These are phyloP conservation scores for Medakamo hakoo DNA, from an alignment of 139 green algal genomes.

Conservation along the genomic window DNA sequence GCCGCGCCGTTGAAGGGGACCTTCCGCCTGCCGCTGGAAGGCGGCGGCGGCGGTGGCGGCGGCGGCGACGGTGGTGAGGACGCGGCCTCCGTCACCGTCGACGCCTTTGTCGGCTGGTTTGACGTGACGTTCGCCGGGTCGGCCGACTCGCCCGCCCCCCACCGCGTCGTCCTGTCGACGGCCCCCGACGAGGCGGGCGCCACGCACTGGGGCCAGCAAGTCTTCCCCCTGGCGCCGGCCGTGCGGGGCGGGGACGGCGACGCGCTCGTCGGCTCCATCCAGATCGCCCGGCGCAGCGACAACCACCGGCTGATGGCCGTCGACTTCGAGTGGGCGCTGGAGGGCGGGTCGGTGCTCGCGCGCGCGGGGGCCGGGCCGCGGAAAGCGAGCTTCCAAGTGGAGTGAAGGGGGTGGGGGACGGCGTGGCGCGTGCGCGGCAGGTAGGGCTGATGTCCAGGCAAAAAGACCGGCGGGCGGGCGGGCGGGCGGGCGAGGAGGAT, in stretches of 20 bases:
- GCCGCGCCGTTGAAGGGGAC: conserved; percentile 37
- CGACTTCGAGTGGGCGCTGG: conserved; percentile 14
- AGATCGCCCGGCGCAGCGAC: conserved; percentile 41
- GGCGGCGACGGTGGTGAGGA: no score
- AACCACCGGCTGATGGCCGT: conserved; percentile 79
- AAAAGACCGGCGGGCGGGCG: no score
- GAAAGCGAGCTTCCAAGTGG: conserved; percentile 11
- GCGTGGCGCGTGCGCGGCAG: no score
- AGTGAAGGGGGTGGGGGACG: conserved; percentile 2
- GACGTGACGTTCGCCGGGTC: conserved; percentile 67
- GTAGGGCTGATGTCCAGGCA: no score
- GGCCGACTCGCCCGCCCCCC: conserved; percentile 40
- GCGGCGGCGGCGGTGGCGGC: no score
- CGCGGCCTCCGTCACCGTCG: no score
- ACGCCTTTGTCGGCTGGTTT: conserved; percentile 79
- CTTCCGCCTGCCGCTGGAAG: conserved; percentile 34
- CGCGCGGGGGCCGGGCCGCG: background rate
- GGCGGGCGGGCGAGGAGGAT: no score
- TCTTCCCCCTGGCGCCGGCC: conserved; percentile 63
- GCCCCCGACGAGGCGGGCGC: conserved; percentile 60
- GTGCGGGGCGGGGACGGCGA: conserved; percentile 43
- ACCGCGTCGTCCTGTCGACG: conserved; percentile 56
- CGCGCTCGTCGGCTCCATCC: conserved; percentile 30
- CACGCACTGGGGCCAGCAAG: conserved; percentile 90
- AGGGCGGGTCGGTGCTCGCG: conserved; percentile 2